Evolutionary conservation across 495 filamentous ascomycete genomes (phyloP), one percentile per base, ranked within the genome.

Genomic region (Cercophora samala): DNA sequence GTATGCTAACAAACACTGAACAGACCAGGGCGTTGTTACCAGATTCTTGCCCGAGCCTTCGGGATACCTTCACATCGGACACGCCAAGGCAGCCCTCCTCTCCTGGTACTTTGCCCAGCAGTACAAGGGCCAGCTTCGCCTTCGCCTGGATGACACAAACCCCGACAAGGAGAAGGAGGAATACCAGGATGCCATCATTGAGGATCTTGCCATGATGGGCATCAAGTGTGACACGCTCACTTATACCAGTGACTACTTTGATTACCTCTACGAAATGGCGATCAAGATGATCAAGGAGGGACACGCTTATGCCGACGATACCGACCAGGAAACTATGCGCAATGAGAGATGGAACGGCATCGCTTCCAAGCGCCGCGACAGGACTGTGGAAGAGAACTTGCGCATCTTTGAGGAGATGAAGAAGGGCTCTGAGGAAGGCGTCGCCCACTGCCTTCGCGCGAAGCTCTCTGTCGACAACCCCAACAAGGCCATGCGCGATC

Each of bases 41-140:
- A 83, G 96, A 67, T 99, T 99, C 81, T 89, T 94, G 18, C 95
- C 95, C 1, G 95, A 99, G 87, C 95, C 95, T 68, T 97, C 94
- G 24, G 93, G 93, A 25, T 97, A 97, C 70, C 87, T 97, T 37
- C 93, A 97, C 78, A 96, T 97, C 65, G 93, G 93, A 62, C 93
- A 97, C 77, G 92, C 91, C 62, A 97, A 97, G 79, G 93, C 93
- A 15, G 93, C 93, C 13, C 82, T 97, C 54, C 85, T 97, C 54
- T 95, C 93, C 78, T 92, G 97, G 74, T 97, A 93, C 85, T 97
- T 97, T 67, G 93, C 93, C 15, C 91, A 91, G 75, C 89, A 90
- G 72, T 96, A 96, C 78, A 87, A 90, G 55, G 93, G 93, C 64
- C 93, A 85, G 46, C 81, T 97, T 65, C 85, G 93, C 56, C 84